Evolutionary conservation across 768 basidiomycete genomes (phyloP).

Genomic region (Suillus subluteus): DNA sequence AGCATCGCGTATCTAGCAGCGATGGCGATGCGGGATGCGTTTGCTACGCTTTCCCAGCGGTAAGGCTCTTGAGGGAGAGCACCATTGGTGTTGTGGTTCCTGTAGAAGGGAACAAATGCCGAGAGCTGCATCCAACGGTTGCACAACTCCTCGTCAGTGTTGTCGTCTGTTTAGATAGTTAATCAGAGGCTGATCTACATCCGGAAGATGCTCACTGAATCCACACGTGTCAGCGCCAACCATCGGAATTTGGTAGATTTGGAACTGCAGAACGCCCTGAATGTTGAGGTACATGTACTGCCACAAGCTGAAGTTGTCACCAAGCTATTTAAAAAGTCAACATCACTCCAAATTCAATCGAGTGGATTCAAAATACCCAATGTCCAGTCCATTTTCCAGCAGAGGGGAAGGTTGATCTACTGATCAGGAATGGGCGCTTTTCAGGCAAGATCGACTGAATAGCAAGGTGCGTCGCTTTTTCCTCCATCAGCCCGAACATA

Average conservation of each 20-base stretch:
- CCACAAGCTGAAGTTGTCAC: conserved; percentile 81
- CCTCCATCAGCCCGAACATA: conserved; percentile 73
- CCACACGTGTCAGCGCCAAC: conserved; percentile 73
- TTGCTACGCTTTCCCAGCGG: conserved; percentile 79
- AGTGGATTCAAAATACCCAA: conserved; percentile 48
- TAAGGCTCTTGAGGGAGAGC: conserved; percentile 82
- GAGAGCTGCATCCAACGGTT: conserved; percentile 88
- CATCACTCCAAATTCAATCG: background rate
- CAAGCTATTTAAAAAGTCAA: conserved; percentile 48
- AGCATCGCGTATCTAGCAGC: conserved; percentile 70
- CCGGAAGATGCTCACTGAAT: conserved; percentile 24
- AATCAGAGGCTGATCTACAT: background rate
- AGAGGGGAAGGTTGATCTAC: conserved; percentile 69
- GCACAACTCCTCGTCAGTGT: conserved; percentile 81
- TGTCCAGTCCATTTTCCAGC: conserved; percentile 74
- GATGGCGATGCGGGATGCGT: conserved; percentile 73
- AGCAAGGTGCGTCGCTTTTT: conserved; percentile 64
- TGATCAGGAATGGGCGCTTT: conserved; percentile 71
- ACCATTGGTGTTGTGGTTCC: conserved; percentile 73
- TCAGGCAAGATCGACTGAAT: conserved; percentile 55
- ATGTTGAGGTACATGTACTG: conserved; percentile 70
- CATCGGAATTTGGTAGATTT: conserved; percentile 82
- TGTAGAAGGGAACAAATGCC: conserved; percentile 81
- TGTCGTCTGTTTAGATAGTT: conserved; percentile 38
- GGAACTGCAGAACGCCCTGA: conserved; percentile 87